Conservation (phyloP, 306 rosid genomes). For the Sesbania bispinosa region DNA sequence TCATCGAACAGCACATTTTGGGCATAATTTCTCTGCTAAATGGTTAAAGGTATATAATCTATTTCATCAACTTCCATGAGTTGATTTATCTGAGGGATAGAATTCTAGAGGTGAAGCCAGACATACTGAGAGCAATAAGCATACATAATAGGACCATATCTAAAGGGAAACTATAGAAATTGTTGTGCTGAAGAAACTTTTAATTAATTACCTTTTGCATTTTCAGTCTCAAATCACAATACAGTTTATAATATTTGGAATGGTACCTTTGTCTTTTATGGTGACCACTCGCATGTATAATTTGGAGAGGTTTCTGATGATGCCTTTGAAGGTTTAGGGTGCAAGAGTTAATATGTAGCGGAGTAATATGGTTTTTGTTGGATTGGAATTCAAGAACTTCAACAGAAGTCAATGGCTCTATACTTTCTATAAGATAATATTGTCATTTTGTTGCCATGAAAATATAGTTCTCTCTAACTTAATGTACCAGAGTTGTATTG, state of each 20-base stretch:
- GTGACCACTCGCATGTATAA: background rate
- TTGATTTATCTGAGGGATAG: conserved; percentile 5
- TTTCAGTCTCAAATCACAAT: background rate
- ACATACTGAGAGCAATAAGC: background rate
- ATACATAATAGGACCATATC: background rate
- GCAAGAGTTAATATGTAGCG: conserved; percentile 3
- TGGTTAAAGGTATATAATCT: conserved; percentile 77
- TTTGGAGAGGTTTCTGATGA: conserved; percentile 6
- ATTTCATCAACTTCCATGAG: conserved; percentile 6
- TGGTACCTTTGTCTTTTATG: background rate
- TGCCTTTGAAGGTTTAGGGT: background rate
- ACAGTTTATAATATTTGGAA: background rate
- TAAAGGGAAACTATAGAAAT: conserved; percentile 10
- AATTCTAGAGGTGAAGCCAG: background rate
- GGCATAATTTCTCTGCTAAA: conserved; percentile 88
- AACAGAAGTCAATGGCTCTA: background rate
- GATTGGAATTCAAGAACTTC: background rate
- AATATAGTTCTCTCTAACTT: background rate
- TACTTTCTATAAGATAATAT: too few species aligned
- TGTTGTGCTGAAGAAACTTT: background rate
- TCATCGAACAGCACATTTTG: conserved; percentile 98
- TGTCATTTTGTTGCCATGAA: background rate
- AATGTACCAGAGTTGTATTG: background rate
- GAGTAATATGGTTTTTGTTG: background rate
- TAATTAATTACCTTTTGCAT: background rate